phyloP scores from a whole-genome alignment of 2,329 filamentous ascomycete species.

The Pseudonectria buxi region DNA sequence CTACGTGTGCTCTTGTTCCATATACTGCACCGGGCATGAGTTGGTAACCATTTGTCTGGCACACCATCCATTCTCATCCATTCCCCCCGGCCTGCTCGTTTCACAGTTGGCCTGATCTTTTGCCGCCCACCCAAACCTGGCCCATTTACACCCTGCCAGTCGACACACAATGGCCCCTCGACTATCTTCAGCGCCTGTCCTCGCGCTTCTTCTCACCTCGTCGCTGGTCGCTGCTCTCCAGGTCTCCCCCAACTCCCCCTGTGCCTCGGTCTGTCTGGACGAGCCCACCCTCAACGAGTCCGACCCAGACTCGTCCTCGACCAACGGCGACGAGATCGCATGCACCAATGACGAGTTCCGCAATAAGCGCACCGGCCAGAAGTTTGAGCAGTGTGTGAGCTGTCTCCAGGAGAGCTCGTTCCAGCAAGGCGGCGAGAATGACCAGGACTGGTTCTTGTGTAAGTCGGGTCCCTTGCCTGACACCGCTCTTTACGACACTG shows the following conservation, averaged over 20 bases:
- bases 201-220: conserved; percentile 5
- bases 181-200: conserved; percentile 1
- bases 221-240: conserved; percentile 34
- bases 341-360: conserved; percentile 41
- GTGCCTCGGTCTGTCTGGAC: conserved; percentile 43
- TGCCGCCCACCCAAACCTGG: conserved; percentile 1
- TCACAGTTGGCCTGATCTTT: conserved; percentile 15
- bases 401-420: conserved; percentile 48
- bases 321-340: conserved; percentile 37
- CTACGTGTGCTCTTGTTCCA: not conserved
- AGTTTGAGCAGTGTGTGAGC: conserved; percentile 43
- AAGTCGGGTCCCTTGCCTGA: conserved; percentile 21
- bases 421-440: conserved; percentile 39
- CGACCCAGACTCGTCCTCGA: conserved; percentile 41
- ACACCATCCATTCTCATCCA: conserved; percentile 1
- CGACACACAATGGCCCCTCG: conserved; percentile 3
- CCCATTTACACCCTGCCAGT: conserved; percentile 2
- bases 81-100: conserved; percentile 6
- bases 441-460: conserved; percentile 52
- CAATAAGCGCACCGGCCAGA: conserved; percentile 32
- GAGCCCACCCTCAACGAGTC: conserved; percentile 33
- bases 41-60: conserved; percentile 4
- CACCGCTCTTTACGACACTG: not conserved
- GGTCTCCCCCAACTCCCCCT: conserved; percentile 49
- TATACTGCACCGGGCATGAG: too few relatives aligned